phyloP scores from a whole-genome alignment of 2,329 filamentous ascomycete genomes.

The Tricladium varicosporioides region DNA sequence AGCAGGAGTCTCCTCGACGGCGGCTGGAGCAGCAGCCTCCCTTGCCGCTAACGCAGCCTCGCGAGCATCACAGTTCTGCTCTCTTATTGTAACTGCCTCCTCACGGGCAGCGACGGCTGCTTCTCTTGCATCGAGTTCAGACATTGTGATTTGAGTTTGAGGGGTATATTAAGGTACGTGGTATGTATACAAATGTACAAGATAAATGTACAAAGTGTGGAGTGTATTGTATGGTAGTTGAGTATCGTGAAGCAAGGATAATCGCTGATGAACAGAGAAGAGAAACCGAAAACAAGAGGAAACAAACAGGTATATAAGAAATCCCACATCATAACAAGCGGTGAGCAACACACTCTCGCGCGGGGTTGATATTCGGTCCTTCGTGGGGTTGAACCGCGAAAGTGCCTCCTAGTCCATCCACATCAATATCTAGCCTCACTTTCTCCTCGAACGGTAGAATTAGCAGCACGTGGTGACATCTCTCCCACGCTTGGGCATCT shows the following conservation, averaged over 20 bases:
- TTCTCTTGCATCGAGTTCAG: conserved; percentile 13
- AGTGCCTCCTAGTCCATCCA: not conserved
- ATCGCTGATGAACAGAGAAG: not conserved
- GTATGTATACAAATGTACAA: not conserved
- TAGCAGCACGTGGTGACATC: conserved; percentile 1
- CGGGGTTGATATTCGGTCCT: not conserved
- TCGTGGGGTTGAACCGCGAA: not conserved
- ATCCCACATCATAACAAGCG: not conserved
- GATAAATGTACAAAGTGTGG: not conserved
- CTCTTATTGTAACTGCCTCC: not conserved
- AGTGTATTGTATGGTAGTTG: not conserved
- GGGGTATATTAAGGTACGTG: not conserved
- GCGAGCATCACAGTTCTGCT: conserved; percentile 3
- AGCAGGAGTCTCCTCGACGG: not conserved
- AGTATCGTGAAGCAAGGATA: not conserved
- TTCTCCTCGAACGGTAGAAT: not conserved
- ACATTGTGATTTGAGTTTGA: conserved; percentile 4
- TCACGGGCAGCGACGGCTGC: conserved; percentile 8
- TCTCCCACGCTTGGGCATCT: conserved; percentile 9
- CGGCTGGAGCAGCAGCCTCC: not conserved
- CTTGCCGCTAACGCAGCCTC: conserved; percentile 5
- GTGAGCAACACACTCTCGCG: not conserved
- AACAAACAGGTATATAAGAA: not conserved
- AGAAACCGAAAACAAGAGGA: not conserved
- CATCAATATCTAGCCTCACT: not conserved